A percentile compares a stretch with the other conserved stretches of the same genome.
phyloP scores from a whole-genome alignment of 306 rosid species.

The Purshia tridentata region DNA sequence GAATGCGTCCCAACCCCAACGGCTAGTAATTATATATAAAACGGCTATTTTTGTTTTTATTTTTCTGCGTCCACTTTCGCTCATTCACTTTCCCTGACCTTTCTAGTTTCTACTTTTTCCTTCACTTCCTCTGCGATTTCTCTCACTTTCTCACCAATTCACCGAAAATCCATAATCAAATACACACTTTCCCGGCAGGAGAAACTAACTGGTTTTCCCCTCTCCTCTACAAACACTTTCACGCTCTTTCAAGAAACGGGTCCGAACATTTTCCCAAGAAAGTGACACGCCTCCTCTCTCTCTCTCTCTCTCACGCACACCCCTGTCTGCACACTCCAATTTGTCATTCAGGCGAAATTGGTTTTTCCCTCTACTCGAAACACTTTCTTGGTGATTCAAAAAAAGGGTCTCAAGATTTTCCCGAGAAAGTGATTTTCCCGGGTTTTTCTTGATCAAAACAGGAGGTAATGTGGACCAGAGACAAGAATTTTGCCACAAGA shows the following conservation, averaged over 20 bases:
- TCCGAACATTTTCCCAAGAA: constrained; percentile 1
- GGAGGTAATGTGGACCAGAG: constrained; percentile 42
- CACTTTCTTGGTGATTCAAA: constrained; percentile 24
- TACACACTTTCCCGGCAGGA: not conserved
- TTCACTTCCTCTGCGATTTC: constrained; percentile 26
- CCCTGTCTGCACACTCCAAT: not conserved
- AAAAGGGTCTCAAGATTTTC: constrained; percentile 34
- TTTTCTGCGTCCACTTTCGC: no score
- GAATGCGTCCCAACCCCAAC: constrained; percentile 39
- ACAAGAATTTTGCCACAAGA: constrained; percentile 40
- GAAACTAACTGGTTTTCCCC: constrained; percentile 10
- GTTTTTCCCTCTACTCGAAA: no score
- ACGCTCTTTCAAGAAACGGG: constrained; percentile 21
- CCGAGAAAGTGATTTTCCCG: constrained; percentile 17
- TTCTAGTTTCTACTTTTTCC: constrained; percentile 7
- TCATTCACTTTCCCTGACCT: constrained; percentile 22
- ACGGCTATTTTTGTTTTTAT: constrained; percentile 51
- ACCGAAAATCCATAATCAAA: constrained; percentile 12
- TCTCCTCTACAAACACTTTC: constrained; percentile 18
- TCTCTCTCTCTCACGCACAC: not conserved
- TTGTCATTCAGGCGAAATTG: not conserved
- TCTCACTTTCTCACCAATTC: constrained; percentile 21
- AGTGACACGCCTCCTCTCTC: not conserved
- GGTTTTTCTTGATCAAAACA: not conserved
- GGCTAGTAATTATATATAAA: constrained; percentile 66